phyloP scores from a whole-genome alignment of 176 grass and related monocot species.

The Eragrostis curvula region DNA sequence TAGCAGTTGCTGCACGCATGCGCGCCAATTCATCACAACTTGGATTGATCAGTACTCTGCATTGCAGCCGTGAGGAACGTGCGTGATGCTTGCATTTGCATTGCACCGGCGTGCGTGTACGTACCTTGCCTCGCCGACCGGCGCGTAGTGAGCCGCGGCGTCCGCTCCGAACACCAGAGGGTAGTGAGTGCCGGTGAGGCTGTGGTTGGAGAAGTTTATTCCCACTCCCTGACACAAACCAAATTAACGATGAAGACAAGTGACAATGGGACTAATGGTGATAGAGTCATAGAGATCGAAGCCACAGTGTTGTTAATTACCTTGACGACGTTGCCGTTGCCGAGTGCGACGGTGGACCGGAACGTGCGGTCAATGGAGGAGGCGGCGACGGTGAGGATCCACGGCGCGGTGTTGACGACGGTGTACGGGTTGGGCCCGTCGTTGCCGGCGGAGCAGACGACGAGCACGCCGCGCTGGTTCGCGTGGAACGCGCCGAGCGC shows the following conservation, averaged over 20 bases:
- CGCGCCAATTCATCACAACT: neutral
- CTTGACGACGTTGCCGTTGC: constrained; percentile 72
- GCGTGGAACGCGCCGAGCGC: constrained; percentile 90
- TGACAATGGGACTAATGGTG: neutral
- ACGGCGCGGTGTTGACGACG: constrained; percentile 88
- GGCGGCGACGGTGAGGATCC: constrained; percentile 90
- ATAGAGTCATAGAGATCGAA: too few species aligned
- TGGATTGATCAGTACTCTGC: neutral
- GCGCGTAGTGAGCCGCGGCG: constrained; percentile 59
- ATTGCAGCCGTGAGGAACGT: neutral
- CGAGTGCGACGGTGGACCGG: constrained; percentile 78
- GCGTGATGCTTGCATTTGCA: too few species aligned
- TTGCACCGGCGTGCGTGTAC: neutral
- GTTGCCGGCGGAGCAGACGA: constrained; percentile 92
- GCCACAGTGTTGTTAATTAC: constrained; percentile 36
- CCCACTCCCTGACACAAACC: constrained; percentile 55
- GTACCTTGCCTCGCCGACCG: constrained; percentile 86
- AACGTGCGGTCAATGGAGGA: constrained; percentile 86
- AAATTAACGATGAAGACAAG: too few species aligned
- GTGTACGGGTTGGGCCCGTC: constrained; percentile 87
- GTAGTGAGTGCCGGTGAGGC: constrained; percentile 41
- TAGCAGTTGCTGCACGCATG: constrained; percentile 86
- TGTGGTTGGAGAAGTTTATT: constrained; percentile 93
- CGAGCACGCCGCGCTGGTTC: constrained; percentile 77
- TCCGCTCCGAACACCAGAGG: constrained; percentile 68